phyloP scores from a whole-genome alignment of 2,329 filamentous ascomycete genomes.

The Arthrocladium fulminans region DNA sequence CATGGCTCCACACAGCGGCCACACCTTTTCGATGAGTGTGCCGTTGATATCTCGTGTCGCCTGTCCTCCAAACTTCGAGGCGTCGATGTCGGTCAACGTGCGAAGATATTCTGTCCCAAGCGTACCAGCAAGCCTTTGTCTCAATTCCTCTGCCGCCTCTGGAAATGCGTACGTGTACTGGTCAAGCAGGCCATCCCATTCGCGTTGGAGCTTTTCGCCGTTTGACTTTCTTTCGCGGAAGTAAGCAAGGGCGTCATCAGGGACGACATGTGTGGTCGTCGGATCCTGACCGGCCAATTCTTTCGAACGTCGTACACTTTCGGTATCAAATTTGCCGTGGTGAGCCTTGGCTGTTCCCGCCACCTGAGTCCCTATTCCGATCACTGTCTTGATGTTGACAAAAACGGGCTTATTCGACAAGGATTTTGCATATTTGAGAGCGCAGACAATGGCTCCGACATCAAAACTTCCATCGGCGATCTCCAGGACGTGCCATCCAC shows the following conservation, averaged over 20 bases:
- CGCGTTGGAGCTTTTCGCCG: conserved; percentile 40
- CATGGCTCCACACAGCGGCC: conserved; percentile 10
- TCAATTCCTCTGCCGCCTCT: conserved; percentile 42
- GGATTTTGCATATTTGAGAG: conserved; percentile 36
- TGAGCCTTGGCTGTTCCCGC: conserved; percentile 48
- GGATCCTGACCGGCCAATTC: conserved; percentile 34
- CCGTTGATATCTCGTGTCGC: conserved; percentile 17
- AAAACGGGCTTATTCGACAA: conserved; percentile 42
- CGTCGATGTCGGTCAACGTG: conserved; percentile 35
- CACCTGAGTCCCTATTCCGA: conserved; percentile 42
- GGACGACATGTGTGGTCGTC: conserved; percentile 39
- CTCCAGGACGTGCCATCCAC: conserved; percentile 48
- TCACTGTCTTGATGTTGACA: conserved; percentile 48
- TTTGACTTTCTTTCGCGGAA: conserved; percentile 41
- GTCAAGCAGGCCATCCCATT: conserved; percentile 42
- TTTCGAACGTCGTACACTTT: conserved; percentile 10
- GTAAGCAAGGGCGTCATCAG: conserved; percentile 42
- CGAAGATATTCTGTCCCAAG: conserved; percentile 43
- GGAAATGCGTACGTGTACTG: conserved; percentile 39
- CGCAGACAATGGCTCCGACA: conserved; percentile 39
- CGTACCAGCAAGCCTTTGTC: conserved; percentile 40
- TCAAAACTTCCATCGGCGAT: conserved; percentile 46
- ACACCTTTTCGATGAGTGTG: conserved; percentile 11
- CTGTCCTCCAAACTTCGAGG: conserved; percentile 8
- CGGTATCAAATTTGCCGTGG: conserved; percentile 48